Evolutionary conservation across 2,329 filamentous ascomycete genomes (phyloP).

Genomic region (Ophiosphaerella korrae): DNA sequence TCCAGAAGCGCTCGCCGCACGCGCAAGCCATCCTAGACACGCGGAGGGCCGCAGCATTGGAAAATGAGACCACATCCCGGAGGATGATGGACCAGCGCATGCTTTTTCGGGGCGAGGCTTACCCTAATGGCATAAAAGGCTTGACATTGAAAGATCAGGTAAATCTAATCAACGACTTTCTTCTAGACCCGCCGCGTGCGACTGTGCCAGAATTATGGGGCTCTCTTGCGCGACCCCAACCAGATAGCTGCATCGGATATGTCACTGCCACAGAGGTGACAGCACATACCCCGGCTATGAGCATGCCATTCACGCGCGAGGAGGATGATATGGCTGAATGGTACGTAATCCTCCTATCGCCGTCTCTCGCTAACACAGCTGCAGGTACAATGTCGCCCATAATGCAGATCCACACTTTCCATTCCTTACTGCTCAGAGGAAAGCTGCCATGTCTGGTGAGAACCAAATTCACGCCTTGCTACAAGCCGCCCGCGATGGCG

Average conservation of each 20-base stretch:
- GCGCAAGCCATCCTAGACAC: no score
- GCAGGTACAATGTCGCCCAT: slow-evolving; percentile 9
- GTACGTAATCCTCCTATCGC: neutral
- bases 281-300: slow-evolving; percentile 6
- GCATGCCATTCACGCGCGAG: slow-evolving; percentile 11
- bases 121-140: no score
- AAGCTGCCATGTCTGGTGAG: slow-evolving; percentile 13
- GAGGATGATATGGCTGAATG: slow-evolving; percentile 20
- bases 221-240: slow-evolving; percentile 14
- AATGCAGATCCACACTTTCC: slow-evolving; percentile 13
- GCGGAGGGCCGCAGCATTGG: no score
- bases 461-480: slow-evolving; percentile 9
- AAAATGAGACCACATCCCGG: no score
- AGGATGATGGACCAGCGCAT: no score
- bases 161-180: slow-evolving; percentile 5
- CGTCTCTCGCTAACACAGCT: neutral
- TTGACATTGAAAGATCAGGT: no score
- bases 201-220: slow-evolving; percentile 12
- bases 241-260: slow-evolving; percentile 18
- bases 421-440: slow-evolving; percentile 22
- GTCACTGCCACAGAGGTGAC: slow-evolving; percentile 14
- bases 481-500: slow-evolving; percentile 17
- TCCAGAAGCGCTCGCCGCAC: no score
- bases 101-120: no score
- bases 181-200: slow-evolving; percentile 7